Percentiles rank a stretch among this genome's conserved stretches.
These are phyloP conservation scores for Fusarium circinatum DNA, from an alignment of 2,329 filamentous ascomycete genomes.

Conservation along the genomic window DNA sequence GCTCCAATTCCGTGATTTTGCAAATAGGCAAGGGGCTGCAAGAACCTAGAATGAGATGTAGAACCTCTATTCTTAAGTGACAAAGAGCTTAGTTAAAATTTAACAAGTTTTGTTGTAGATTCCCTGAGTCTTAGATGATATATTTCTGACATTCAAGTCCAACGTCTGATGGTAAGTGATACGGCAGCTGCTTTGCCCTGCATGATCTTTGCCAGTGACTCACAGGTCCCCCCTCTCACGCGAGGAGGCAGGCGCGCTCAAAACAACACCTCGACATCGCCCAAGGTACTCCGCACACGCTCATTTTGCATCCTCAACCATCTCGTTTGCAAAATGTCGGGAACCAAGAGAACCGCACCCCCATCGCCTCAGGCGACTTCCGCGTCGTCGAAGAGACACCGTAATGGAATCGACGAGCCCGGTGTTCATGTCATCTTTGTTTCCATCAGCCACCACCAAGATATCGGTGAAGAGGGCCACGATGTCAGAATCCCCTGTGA, in stretches of 20 bases:
- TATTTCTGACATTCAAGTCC: neutral
- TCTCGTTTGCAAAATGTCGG: neutral
- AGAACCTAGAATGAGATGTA: neutral
- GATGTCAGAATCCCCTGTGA: neutral
- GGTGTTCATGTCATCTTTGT: neutral
- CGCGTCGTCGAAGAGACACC: neutral
- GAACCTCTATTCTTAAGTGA: neutral
- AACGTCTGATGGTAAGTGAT: neutral
- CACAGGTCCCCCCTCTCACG: neutral
- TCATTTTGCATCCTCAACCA: neutral
- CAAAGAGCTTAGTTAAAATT: rapidly evolving
- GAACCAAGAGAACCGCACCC: neutral
- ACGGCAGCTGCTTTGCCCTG: neutral
- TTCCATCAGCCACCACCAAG: neutral
- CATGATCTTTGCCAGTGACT: neutral
- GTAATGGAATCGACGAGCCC: neutral
- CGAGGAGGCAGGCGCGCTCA: neutral
- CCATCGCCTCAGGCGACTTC: neutral
- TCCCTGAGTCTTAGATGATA: neutral
- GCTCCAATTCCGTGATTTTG: neutral
- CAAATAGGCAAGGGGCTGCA: neutral
- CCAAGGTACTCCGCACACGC: neutral
- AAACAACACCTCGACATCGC: neutral
- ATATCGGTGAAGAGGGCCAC: neutral
- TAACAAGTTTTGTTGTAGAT: neutral